Conservation (phyloP, 2,329 filamentous ascomycete species). For the Pseudopyricularia javanii region DNA sequence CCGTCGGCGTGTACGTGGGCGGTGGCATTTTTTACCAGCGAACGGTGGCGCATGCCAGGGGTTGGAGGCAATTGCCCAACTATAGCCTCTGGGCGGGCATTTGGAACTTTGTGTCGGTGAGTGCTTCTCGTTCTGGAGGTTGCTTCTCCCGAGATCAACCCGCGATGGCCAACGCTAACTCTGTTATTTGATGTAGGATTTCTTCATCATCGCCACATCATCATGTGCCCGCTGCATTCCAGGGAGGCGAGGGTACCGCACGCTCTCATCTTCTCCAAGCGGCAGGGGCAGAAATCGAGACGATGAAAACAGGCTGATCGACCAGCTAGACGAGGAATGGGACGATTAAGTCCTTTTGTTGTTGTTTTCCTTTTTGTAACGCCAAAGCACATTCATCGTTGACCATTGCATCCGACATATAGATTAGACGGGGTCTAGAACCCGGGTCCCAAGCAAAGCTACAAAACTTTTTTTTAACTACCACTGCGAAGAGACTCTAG, state of each 20-base stretch:
- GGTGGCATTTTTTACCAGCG: slow-evolving; percentile 94
- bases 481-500: too few species aligned
- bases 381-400: neutral
- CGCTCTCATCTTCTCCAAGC: slow-evolving; percentile 43
- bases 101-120: slow-evolving; percentile 71
- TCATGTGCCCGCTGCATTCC: slow-evolving; percentile 58
- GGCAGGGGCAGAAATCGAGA: slow-evolving; percentile 44
- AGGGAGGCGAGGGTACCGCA: slow-evolving; percentile 52
- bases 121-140: slow-evolving; percentile 10
- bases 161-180: slow-evolving; percentile 3
- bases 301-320: slow-evolving; percentile 87
- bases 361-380: neutral
- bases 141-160: slow-evolving; percentile 13
- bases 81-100: slow-evolving; percentile 87
- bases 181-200: slow-evolving; percentile 33
- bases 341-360: slow-evolving; percentile 46
- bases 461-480: too few species aligned
- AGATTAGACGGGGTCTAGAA: too few species aligned
- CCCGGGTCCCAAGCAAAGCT: too few species aligned
- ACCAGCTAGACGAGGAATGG: slow-evolving; percentile 95
- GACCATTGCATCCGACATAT: neutral
- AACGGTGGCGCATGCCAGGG: slow-evolving; percentile 84
- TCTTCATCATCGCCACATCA: slow-evolving; percentile 56
- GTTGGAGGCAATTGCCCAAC: slow-evolving; percentile 92
- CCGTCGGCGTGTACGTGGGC: slow-evolving; percentile 76